phyloP scores from a whole-genome alignment of 2,329 filamentous ascomycete species.

The Daldinia sp. region DNA sequence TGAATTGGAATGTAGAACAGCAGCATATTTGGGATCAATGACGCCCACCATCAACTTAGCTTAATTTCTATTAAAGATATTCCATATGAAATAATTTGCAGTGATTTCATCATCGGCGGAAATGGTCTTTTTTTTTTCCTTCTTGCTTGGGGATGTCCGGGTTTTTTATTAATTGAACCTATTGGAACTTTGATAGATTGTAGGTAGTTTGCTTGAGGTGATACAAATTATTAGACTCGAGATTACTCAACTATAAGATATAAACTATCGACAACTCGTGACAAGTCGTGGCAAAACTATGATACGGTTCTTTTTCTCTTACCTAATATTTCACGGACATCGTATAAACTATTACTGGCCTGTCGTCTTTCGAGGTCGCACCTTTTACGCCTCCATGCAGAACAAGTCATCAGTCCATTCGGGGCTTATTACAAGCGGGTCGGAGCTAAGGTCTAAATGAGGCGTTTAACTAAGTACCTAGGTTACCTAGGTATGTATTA shows the following conservation, averaged over 20 bases:
- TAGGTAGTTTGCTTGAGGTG: neutral
- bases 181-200: neutral
- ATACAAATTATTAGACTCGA: neutral
- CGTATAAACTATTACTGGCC: neutral
- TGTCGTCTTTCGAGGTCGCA: neutral
- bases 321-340: neutral
- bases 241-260: neutral
- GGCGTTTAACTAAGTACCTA: too few species aligned
- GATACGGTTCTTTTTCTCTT: neutral
- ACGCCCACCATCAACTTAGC: neutral
- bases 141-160: constrained; percentile 28
- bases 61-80: neutral
- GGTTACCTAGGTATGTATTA: too few species aligned
- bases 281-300: neutral
- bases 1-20: neutral
- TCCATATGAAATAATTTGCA: neutral
- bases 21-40: neutral
- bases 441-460: neutral
- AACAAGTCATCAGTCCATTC: neutral
- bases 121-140: too few species aligned
- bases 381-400: neutral
- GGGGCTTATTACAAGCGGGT: neutral
- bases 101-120: neutral
- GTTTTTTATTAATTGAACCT: neutral
- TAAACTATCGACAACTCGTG: neutral